Conservation (phyloP, 768 basidiomycete species). For the Agrocybe praecox region DNA sequence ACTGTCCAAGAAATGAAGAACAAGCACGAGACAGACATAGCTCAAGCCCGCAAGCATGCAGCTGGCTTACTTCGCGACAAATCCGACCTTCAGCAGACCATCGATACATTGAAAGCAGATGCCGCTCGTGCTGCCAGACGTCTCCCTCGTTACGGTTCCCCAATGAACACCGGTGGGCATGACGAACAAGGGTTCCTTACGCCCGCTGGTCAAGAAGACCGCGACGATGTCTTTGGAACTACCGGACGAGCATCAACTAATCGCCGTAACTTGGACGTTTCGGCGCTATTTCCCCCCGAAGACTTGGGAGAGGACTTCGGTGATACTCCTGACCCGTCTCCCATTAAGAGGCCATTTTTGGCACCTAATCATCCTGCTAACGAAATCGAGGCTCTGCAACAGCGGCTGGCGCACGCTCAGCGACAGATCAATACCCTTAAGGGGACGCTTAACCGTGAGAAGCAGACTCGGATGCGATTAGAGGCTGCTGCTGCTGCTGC, state of each 20-base stretch:
- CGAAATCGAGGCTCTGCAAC: conserved; percentile 81
- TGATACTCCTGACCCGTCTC: conserved; percentile 67
- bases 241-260: conserved; percentile 65
- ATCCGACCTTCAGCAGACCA: conserved; percentile 80
- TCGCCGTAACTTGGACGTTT: conserved; percentile 52
- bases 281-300: conserved; percentile 40
- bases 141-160: conserved; percentile 69
- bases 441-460: conserved; percentile 79
- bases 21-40: conserved; percentile 95
- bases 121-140: conserved; percentile 63
- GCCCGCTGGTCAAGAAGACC: conserved; percentile 55
- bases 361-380: conserved; percentile 75
- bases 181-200: conserved; percentile 52
- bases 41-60: conserved; percentile 84
- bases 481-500: conserved; percentile 36
- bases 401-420: conserved; percentile 84
- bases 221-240: conserved; percentile 69
- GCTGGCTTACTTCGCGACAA: conserved; percentile 92
- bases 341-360: conserved; percentile 54
- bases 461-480: conserved; percentile 65
- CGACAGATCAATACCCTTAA: conserved; percentile 84
- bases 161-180: conserved; percentile 66
- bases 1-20: conserved; percentile 74
- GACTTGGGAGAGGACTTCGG: conserved; percentile 47
- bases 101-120: conserved; percentile 80